These are phyloP conservation scores for Rhodamnia argentea DNA, from an alignment of 345 rosid species.

Conservation along the genomic window DNA sequence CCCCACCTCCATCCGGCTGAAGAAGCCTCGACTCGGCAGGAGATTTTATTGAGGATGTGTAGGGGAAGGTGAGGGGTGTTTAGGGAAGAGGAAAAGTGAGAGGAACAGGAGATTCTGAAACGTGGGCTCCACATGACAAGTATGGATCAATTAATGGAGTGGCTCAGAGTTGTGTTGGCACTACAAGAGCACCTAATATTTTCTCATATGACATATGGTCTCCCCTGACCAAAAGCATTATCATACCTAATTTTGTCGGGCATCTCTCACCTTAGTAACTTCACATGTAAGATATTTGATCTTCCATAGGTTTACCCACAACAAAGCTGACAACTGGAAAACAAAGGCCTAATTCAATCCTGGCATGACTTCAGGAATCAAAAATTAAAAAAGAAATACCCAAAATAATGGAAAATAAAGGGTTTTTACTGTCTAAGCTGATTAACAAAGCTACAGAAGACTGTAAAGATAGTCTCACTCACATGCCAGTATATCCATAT, in stretches of 20 bases:
- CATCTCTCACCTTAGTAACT: neutral
- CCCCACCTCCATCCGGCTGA: too few species aligned
- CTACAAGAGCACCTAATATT: too few species aligned
- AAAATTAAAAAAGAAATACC: neutral
- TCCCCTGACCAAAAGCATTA: neutral
- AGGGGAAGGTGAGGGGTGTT: too few species aligned
- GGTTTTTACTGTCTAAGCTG: neutral
- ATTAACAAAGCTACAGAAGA: neutral
- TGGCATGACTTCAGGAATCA: neutral
- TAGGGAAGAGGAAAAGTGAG: too few species aligned
- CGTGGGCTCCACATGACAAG: too few species aligned
- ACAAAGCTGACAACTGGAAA: neutral
- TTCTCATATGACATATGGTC: neutral
- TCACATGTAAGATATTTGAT: neutral
- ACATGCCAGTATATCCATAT: conserved; percentile 96
- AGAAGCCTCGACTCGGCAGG: too few species aligned
- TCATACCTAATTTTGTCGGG: neutral
- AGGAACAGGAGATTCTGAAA: too few species aligned
- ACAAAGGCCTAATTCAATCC: neutral
- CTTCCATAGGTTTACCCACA: neutral
- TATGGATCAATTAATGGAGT: too few species aligned
- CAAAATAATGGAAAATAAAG: neutral
- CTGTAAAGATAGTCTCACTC: conserved; percentile 18
- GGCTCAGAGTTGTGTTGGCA: too few species aligned
- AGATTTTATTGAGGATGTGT: too few species aligned